Base-by-base conservation (phyloP, 148 eudicot genomes). In the Linanthus parryae region DNA sequence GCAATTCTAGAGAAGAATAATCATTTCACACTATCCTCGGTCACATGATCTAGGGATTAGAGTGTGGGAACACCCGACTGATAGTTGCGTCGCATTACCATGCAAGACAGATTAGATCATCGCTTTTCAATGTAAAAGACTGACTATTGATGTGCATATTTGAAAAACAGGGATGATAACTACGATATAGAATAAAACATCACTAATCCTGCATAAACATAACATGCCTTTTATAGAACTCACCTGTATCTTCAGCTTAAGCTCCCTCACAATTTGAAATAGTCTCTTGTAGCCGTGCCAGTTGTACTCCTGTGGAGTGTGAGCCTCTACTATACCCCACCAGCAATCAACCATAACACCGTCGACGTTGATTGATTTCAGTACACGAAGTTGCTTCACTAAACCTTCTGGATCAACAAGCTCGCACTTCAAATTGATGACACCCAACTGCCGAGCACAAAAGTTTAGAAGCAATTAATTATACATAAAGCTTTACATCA, bases 291-390 rank as follows among this genome's bases (percentile, higher is more conserved):
- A 85, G 37, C 97, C 97, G 68, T 61, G 78, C 95, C 97, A 85
- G 46, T 83, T 85, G 65, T 90, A 90, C 66, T 78, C 88, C 61
- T 73, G 88, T 0, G 97, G 95, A 54, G 76, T 70, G 76, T 83
- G 92, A 66, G 97, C 95, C 78, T 90, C 95, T 21, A 90, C 95
- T 60, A 90, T 68, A 31, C 95, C 97, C 97, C 97, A 90, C 97
- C 97, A 90, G 73, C 95, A 85, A 62, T 85, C 85, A 52, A 90
- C 79, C 76, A 68, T 71, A 54, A 85, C 74, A 44, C 97, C 97
- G 56, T 85, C 97, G 34, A 90, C 68, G 54, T 83, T 80, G 13
- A 70, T 44, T 29, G 86, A 78, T 67, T 90, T 83, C 73, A 90
- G 63, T 51, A 67, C 59, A 59, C 75, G 74, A 38, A 90, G 69